phyloP scores from a whole-genome alignment of 2,329 filamentous ascomycete species.

The Didymella glomerata region DNA sequence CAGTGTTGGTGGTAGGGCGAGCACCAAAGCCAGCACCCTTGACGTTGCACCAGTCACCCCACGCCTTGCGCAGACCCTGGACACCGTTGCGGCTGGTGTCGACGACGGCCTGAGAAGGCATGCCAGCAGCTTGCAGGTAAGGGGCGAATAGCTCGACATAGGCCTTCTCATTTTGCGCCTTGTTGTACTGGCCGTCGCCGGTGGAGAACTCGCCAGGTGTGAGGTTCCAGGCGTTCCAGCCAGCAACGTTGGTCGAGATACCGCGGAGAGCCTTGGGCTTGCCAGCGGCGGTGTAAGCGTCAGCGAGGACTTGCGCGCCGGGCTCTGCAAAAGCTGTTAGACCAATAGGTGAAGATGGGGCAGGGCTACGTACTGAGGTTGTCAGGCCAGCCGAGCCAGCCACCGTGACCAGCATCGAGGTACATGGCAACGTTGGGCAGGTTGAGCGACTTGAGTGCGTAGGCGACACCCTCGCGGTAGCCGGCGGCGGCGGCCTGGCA shows the following conservation, averaged over 20 bases:
- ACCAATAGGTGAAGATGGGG: not conserved
- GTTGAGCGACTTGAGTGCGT: slow-evolving; percentile 66
- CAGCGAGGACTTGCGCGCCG: slow-evolving; percentile 60
- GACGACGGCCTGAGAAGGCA: slow-evolving; percentile 64
- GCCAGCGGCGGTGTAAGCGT: slow-evolving; percentile 59
- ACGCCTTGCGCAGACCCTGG: slow-evolving; percentile 57
- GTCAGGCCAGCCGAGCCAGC: slow-evolving; percentile 72
- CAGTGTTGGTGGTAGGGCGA: slow-evolving; percentile 67
- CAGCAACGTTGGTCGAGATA: slow-evolving; percentile 65
- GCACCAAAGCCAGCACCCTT: slow-evolving; percentile 70
- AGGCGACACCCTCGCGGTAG: slow-evolving; percentile 66
- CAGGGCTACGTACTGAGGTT: slow-evolving; percentile 57
- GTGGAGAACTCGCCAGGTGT: slow-evolving; percentile 51
- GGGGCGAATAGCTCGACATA: slow-evolving; percentile 63
- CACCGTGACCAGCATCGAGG: slow-evolving; percentile 70
- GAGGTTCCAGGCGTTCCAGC: slow-evolving; percentile 65
- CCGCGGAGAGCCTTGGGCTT: slow-evolving; percentile 61
- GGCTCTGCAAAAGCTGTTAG: slow-evolving; percentile 47
- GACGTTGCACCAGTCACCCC: slow-evolving; percentile 73
- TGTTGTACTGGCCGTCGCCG: slow-evolving; percentile 50
- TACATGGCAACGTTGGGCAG: slow-evolving; percentile 71
- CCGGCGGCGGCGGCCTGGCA: slow-evolving; percentile 65
- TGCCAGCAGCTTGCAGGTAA: slow-evolving; percentile 58
- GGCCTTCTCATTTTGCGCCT: slow-evolving; percentile 62
- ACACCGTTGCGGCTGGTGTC: slow-evolving; percentile 68